Base-by-base conservation (phyloP, 169 alveolate species). In the Amoebophrya sp. region DNA sequence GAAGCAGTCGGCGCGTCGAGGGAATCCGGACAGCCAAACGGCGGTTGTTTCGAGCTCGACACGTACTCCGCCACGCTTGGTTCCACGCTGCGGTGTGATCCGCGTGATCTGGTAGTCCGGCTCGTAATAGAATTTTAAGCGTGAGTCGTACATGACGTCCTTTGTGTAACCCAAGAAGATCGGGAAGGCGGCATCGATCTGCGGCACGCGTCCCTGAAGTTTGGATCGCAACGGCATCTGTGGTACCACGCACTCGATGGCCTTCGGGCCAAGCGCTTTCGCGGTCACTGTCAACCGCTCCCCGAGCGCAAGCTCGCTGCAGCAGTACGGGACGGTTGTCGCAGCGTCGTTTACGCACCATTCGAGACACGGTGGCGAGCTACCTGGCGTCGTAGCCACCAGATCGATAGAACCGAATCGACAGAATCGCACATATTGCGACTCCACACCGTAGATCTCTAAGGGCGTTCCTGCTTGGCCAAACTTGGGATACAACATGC, bases 341-440 rank as follows among this genome's bases (percentile, higher is more conserved):
- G 83, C 83, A 1, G 83, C 83, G 83, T 65, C 83, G 83, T 65
- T 65, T 10, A 65, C 83, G 83, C 83, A 65, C 83, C 83, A 65
- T 36, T 65, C 83, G 38, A 65, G 83, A 36, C 83, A 65, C 83
- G 83, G 83, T 0, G 83, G 83, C 2, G 33, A 6, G 33, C 33
- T 6, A 26, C 83, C 83, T 6, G 83, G 83, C 83, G 83, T 65
- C 83, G 83, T 65, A 29, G 83, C 2, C 26, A 18, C 83, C 2
- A 65, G 33, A 6, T 65, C 83, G 38, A 36, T 6, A 1, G 83
- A 26, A 6, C 83, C 83, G 83, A 65, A 65, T 36, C 83, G 83
- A 65, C 83, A 65, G 33, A 1, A 65, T 36, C 26, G 2, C 33
- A 65, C 83, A 26, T 65, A 65, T 36, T 29, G 38, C 83, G 83